phyloP scores from a whole-genome alignment of 257 asterid genomes.

The Solanum piurae region DNA sequence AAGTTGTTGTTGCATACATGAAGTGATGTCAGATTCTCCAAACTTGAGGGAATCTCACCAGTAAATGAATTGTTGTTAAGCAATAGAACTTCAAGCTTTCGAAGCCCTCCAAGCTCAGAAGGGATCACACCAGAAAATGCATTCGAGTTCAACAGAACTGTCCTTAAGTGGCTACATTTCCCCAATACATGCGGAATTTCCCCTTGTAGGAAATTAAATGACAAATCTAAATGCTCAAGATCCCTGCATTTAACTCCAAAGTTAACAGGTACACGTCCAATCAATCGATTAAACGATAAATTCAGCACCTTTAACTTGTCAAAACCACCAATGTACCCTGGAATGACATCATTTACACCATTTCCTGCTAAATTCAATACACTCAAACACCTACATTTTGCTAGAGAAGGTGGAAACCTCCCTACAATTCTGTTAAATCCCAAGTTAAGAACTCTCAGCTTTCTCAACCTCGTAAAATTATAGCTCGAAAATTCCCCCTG shows the following conservation, averaged over 20 bases:
- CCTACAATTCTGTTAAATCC: conserved; percentile 61
- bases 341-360: conserved; percentile 52
- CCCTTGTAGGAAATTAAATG: conserved; percentile 56
- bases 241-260: conserved; percentile 54
- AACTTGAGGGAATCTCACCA: conserved; percentile 52
- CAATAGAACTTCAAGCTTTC: conserved; percentile 60
- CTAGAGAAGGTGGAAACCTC: conserved; percentile 44
- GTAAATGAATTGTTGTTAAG: conserved; percentile 59
- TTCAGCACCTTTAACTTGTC: conserved; percentile 54
- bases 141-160: conserved; percentile 56
- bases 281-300: conserved; percentile 66
- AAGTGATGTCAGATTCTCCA: conserved; percentile 37
- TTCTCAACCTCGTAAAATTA: conserved; percentile 44
- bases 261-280: conserved; percentile 45
- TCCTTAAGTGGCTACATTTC: conserved; percentile 48
- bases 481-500: conserved; percentile 40
- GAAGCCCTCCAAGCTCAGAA: conserved; percentile 49
- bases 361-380: conserved; percentile 80
- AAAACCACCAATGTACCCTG: conserved; percentile 41
- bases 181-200: conserved; percentile 57
- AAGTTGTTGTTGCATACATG: conserved; percentile 53
- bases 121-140: conserved; percentile 66
- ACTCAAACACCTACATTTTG: conserved; percentile 34
- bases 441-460: conserved; percentile 57
- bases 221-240: conserved; percentile 69